phyloP scores from a whole-genome alignment of 768 basidiomycete species.

The Serendipita vermifera region DNA sequence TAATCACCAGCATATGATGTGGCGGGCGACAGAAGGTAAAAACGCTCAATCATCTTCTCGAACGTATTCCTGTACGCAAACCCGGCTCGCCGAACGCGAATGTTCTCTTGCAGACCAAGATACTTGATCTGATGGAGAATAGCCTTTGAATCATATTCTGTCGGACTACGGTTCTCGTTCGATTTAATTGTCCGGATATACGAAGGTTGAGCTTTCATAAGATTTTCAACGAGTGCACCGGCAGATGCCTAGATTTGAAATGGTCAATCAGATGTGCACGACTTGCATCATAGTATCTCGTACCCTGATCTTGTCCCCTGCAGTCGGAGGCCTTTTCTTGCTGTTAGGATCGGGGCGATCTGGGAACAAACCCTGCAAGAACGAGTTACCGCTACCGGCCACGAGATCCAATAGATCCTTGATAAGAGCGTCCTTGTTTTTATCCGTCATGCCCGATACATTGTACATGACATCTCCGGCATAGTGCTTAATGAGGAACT shows the following conservation, averaged over 20 bases:
- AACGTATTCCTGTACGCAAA: constrained; percentile 98
- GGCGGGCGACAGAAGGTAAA: constrained; percentile 86
- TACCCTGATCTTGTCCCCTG: constrained; percentile 95
- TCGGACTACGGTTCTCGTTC: constrained; percentile 85
- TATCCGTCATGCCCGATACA: constrained; percentile 96
- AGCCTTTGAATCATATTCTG: constrained; percentile 89
- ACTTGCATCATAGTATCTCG: constrained; percentile 8
- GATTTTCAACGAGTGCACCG: constrained; percentile 86
- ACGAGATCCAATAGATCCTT: constrained; percentile 91
- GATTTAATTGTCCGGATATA: constrained; percentile 99
- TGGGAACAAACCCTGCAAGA: constrained; percentile 80
- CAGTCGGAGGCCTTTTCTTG: constrained; percentile 96
- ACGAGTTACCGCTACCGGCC: constrained; percentile 63
- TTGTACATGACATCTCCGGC: constrained; percentile 99
- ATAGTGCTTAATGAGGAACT: constrained; percentile 93
- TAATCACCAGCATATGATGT: constrained; percentile 99
- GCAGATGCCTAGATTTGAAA: constrained; percentile 55
- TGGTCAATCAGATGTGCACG: constrained; percentile 4
- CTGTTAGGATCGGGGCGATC: constrained; percentile 91
- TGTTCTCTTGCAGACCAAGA: constrained; percentile 95
- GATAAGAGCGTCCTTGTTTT: constrained; percentile 95
- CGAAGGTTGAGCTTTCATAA: constrained; percentile 94
- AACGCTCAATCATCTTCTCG: constrained; percentile 97
- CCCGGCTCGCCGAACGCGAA: constrained; percentile 90
- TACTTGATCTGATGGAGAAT: constrained; percentile 99